Percentiles rank a stretch among this genome's conserved stretches.
phyloP scores from a whole-genome alignment of 441 rosid genomes.

The Capsella rubella region DNA sequence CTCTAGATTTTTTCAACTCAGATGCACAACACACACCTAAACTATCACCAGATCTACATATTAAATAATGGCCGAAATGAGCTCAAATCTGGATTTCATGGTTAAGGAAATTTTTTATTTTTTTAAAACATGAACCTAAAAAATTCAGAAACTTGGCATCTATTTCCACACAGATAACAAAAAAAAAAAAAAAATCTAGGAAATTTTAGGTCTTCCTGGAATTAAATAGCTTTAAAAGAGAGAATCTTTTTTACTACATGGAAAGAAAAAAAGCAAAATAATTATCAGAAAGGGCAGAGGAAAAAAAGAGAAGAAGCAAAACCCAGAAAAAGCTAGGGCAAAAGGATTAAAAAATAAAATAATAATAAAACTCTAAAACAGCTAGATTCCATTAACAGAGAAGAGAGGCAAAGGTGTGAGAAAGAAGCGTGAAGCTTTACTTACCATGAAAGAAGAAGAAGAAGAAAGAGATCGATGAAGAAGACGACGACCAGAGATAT shows the following conservation, averaged over 20 bases:
- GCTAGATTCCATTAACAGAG: slow-evolving; percentile 47
- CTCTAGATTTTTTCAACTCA: slow-evolving; percentile 42
- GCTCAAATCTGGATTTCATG: slow-evolving; percentile 33
- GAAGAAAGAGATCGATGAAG: slow-evolving; percentile 48
- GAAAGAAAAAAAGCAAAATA: slow-evolving; percentile 49
- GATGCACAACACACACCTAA: slow-evolving; percentile 47
- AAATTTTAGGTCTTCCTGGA: slow-evolving; percentile 46
- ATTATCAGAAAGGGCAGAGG: slow-evolving; percentile 37
- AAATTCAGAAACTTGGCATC: slow-evolving; percentile 41
- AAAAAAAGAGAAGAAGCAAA: slow-evolving; percentile 23
- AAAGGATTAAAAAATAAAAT: slow-evolving; percentile 8
- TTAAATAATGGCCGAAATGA: slow-evolving; percentile 30
- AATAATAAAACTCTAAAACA: slow-evolving; percentile 42
- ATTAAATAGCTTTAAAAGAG: slow-evolving; percentile 44
- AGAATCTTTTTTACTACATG: slow-evolving; percentile 52
- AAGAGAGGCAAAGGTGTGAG: slow-evolving; percentile 46
- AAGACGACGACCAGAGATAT: slow-evolving; percentile 41
- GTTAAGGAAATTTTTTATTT: background rate
- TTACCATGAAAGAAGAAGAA: slow-evolving; percentile 44
- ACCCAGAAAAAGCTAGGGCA: slow-evolving; percentile 40
- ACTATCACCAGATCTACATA: slow-evolving; percentile 69
- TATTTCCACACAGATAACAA: slow-evolving; percentile 36
- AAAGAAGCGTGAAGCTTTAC: slow-evolving; percentile 59
- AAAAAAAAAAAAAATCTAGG: slow-evolving; percentile 28
- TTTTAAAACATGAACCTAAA: slow-evolving; percentile 35